phyloP scores from a whole-genome alignment of 176 grass and related monocot genomes.

The Musa itinerans region DNA sequence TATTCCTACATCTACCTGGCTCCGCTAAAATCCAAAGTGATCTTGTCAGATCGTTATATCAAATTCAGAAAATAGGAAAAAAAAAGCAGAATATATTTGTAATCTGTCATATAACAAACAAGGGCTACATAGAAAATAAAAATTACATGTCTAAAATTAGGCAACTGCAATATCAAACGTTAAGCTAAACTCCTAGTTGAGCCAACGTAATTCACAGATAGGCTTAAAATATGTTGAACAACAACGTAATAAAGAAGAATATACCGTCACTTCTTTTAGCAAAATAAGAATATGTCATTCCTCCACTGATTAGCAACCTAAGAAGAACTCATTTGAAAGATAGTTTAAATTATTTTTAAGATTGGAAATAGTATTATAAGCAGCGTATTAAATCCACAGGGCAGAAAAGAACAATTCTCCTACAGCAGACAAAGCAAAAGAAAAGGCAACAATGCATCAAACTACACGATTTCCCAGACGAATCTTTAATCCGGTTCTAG shows the following conservation, averaged over 20 bases:
- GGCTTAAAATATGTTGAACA: neutral
- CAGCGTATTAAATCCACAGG: neutral
- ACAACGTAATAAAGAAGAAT: neutral
- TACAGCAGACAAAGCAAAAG: neutral
- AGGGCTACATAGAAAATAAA: neutral
- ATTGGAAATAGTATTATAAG: neutral
- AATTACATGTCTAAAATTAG: too few species aligned
- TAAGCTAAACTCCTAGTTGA: neutral
- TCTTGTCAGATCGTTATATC: neutral
- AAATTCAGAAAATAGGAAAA: constrained; percentile 8
- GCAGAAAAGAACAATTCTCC: neutral
- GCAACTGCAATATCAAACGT: too few species aligned
- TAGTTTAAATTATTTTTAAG: too few species aligned
- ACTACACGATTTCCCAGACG: neutral
- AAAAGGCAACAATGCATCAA: neutral
- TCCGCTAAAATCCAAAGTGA: neutral
- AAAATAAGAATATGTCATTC: neutral
- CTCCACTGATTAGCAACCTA: neutral
- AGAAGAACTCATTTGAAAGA: neutral
- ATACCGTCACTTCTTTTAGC: neutral
- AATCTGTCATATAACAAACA: neutral
- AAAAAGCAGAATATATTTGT: neutral
- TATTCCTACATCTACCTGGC: neutral
- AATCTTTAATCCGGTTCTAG: neutral
- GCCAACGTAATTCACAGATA: neutral